A percentile compares a stretch with the other conserved stretches of the same genome.
Evolutionary conservation across 2,329 filamentous ascomycete genomes (phyloP).

Genomic region (Xenoacremonium recifei): DNA sequence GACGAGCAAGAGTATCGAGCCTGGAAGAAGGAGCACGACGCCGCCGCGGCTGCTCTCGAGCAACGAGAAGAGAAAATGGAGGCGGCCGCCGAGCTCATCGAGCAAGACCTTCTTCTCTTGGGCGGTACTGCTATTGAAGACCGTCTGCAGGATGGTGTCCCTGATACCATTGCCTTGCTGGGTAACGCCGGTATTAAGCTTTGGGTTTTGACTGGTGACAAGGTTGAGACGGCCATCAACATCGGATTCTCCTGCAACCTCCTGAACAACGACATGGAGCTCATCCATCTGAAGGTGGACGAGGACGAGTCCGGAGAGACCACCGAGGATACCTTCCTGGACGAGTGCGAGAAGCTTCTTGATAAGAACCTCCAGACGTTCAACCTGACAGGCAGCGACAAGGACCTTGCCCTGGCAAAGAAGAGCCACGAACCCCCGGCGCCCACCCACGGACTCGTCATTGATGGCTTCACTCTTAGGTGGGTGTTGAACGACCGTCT

Average conservation of each 20-base stretch:
- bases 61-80: slow-evolving; percentile 93
- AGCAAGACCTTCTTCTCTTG: slow-evolving; percentile 82
- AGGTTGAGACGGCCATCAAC: slow-evolving; percentile 99
- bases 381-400: slow-evolving; percentile 77
- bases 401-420: slow-evolving; percentile 76
- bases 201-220: slow-evolving; percentile 97
- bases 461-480: slow-evolving; percentile 91
- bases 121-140: slow-evolving; percentile 98
- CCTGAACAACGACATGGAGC: slow-evolving; percentile 95
- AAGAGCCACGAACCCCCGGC: slow-evolving; percentile 83
- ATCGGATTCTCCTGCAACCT: slow-evolving; percentile 99
- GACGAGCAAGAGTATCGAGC: slow-evolving; percentile 77
- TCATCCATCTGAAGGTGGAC: slow-evolving; percentile 83
- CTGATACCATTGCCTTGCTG: slow-evolving; percentile 89
- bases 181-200: slow-evolving; percentile 95
- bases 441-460: slow-evolving; percentile 87
- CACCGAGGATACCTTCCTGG: slow-evolving; percentile 48
- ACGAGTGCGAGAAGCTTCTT: slow-evolving; percentile 66
- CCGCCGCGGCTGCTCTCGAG: slow-evolving; percentile 78
- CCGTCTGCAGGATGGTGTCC: slow-evolving; percentile 92
- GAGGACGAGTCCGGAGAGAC: slow-evolving; percentile 62
- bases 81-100: slow-evolving; percentile 83
- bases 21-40: slow-evolving; percentile 86
- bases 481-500: slow-evolving; percentile 79
- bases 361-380: slow-evolving; percentile 73